Evolutionary conservation across 2,329 filamentous ascomycete species (phyloP).

Genomic region (Emmonsiellopsis sp.): DNA sequence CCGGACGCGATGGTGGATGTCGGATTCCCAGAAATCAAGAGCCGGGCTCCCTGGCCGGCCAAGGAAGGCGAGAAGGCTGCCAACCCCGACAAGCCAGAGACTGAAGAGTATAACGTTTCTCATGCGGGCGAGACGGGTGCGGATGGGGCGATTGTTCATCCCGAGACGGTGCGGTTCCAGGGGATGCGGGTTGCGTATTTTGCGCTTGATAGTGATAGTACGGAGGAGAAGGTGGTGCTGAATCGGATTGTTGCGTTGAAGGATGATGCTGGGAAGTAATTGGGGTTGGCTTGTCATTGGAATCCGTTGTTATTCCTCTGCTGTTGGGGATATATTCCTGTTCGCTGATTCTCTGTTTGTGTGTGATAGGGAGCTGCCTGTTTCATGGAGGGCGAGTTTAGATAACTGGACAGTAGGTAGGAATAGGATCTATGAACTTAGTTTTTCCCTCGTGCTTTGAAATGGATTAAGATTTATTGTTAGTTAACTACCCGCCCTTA

Average conservation of each 20-base stretch:
- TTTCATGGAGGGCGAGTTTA: too few relatives aligned
- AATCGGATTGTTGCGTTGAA: conserved; percentile 89
- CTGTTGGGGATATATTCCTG: background rate
- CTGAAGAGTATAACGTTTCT: conserved; percentile 12
- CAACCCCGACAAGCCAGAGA: conserved; percentile 45
- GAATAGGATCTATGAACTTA: too few relatives aligned
- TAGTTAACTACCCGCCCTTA: too few relatives aligned
- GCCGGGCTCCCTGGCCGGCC: conserved; percentile 71
- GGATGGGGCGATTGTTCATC: conserved; percentile 33
- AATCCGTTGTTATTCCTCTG: background rate
- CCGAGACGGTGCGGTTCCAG: conserved; percentile 80
- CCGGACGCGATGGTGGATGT: conserved; percentile 69
- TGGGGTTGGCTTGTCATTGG: background rate
- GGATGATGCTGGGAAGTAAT: conserved; percentile 51
- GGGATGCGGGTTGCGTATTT: conserved; percentile 84
- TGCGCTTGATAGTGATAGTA: conserved; percentile 48
- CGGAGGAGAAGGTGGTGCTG: conserved; percentile 66
- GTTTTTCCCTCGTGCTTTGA: too few relatives aligned
- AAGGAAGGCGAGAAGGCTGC: conserved; percentile 55
- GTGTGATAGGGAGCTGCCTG: background rate
- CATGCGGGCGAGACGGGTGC: conserved; percentile 13
- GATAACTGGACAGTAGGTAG: too few relatives aligned
- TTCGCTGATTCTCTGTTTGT: background rate
- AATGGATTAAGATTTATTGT: too few relatives aligned
- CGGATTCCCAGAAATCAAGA: conserved; percentile 69